A percentile compares a stretch with the other conserved stretches of the same genome.
phyloP scores from a whole-genome alignment of 1,139 yeast species.

The Taphrina populina region DNA sequence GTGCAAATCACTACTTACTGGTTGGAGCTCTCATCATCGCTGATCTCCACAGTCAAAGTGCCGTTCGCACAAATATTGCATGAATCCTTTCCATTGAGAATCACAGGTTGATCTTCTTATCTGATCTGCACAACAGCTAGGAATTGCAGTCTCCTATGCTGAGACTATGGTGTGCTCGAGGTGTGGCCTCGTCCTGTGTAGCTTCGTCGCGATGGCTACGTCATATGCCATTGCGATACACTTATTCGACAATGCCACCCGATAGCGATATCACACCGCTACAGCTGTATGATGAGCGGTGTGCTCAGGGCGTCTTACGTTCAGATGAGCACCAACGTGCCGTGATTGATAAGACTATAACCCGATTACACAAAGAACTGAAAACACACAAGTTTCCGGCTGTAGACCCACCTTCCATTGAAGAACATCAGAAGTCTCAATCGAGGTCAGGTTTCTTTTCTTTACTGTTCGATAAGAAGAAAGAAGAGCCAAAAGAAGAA shows the following conservation, averaged over 20 bases:
- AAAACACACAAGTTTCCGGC: slow-evolving; percentile 13
- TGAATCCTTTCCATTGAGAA: too few species aligned
- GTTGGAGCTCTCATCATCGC: too few species aligned
- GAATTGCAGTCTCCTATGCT: too few species aligned
- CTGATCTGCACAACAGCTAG: too few species aligned
- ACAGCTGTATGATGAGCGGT: slow-evolving; percentile 22
- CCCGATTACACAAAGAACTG: slow-evolving; percentile 28
- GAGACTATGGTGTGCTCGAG: too few species aligned
- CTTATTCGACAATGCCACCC: neutral
- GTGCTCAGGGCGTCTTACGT: slow-evolving; percentile 15
- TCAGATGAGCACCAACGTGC: slow-evolving; percentile 24
- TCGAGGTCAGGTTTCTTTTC: slow-evolving; percentile 6
- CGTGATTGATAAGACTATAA: slow-evolving; percentile 16
- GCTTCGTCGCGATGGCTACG: too few species aligned
- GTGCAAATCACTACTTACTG: too few species aligned
- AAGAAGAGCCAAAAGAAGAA: neutral
- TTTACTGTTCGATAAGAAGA: neutral
- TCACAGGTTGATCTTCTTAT: too few species aligned
- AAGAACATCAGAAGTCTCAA: slow-evolving; percentile 6
- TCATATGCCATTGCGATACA: too few species aligned
- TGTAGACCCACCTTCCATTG: slow-evolving; percentile 17
- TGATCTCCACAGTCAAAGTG: too few species aligned
- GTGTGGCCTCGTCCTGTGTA: too few species aligned
- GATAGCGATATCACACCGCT: slow-evolving; percentile 5
- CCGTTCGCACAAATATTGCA: too few species aligned